phyloP scores from a whole-genome alignment of 352 stramenopile species.

The Phytopythium oedochilum region DNA sequence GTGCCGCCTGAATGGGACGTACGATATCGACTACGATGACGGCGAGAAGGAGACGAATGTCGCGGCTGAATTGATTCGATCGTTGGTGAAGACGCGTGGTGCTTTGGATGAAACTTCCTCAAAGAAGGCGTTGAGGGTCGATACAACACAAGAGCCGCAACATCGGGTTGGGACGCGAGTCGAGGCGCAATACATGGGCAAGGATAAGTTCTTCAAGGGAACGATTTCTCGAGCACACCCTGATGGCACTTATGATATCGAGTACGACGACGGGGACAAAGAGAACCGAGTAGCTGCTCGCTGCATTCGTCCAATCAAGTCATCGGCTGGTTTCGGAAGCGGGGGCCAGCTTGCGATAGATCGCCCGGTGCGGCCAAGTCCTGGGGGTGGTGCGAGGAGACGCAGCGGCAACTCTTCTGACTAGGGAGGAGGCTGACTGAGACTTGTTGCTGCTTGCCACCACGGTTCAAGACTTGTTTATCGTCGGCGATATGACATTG shows the following conservation, averaged over 20 bases:
- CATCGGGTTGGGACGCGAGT: conserved; percentile 24
- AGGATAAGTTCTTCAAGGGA: conserved; percentile 54
- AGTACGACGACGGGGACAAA: conserved; percentile 75
- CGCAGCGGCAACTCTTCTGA: conserved; percentile 48
- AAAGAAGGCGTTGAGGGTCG: background rate
- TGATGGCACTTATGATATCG: conserved; percentile 63
- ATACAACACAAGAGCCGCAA: background rate
- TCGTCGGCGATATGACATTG: too few species aligned
- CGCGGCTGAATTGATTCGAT: conserved; percentile 13
- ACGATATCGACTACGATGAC: conserved; percentile 73
- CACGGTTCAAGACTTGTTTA: too few species aligned
- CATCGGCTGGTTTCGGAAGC: conserved; percentile 16
- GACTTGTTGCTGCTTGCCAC: too few species aligned
- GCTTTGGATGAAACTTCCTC: background rate
- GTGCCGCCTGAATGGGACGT: conserved; percentile 40
- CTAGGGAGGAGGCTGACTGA: too few species aligned
- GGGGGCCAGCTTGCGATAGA: conserved; percentile 25
- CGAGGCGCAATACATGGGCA: conserved; percentile 62
- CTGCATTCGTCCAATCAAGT: conserved; percentile 29
- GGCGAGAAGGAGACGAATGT: conserved; percentile 57
- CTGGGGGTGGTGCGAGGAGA: conserved; percentile 22
- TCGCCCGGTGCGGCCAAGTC: conserved; percentile 24
- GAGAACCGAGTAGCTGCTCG: conserved; percentile 34
- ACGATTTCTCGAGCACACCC: conserved; percentile 34
- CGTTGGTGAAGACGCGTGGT: background rate